phyloP scores from a whole-genome alignment of 2,329 filamentous ascomycete genomes.

The Cladosporium sp. region DNA sequence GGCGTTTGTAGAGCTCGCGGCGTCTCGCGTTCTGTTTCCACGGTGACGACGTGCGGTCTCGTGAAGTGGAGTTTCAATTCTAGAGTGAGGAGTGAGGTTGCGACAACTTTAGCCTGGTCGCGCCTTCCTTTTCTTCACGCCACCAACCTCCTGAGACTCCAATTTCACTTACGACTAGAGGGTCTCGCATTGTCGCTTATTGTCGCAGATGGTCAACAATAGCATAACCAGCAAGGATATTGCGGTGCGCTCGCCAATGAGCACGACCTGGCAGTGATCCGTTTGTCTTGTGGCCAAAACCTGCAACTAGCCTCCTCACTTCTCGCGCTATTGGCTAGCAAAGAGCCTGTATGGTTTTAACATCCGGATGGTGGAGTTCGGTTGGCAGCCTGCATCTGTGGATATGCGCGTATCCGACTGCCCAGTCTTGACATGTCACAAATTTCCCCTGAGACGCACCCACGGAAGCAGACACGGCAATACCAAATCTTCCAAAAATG shows the following conservation, averaged over 20 bases:
- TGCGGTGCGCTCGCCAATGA: not conserved
- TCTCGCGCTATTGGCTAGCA: not conserved
- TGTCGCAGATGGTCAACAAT: not conserved
- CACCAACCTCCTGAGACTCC: not conserved
- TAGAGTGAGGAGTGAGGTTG: constrained; percentile 1
- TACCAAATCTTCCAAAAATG: not conserved
- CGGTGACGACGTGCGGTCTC: not conserved
- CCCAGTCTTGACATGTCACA: not conserved
- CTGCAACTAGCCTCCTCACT: not conserved
- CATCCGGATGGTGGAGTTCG: not conserved
- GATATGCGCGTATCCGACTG: not conserved
- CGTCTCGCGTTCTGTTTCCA: no score
- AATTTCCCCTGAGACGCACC: not conserved
- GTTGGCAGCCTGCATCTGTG: not conserved
- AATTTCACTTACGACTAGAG: not conserved
- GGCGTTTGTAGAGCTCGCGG: not conserved
- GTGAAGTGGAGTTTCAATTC: not conserved
- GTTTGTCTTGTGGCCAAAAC: not conserved
- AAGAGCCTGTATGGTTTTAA: not conserved
- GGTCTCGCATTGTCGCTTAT: not conserved
- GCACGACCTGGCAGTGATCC: not conserved
- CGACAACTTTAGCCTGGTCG: not conserved
- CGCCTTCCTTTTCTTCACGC: not conserved
- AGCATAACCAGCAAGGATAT: not conserved
- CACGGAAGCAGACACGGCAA: not conserved